These are phyloP conservation scores for barrel medic (Medicago truncatula) DNA, from an alignment of 306 rosid genomes.

Conservation along the genomic window MtrunA17r5.0-ANR NC_053045.1:31649001-31649500, in stretches of 20 bases:
- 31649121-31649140: slow-evolving; percentile 80
- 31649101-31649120: slow-evolving; percentile 70
- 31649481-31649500: slow-evolving; percentile 84
- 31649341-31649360: slow-evolving; percentile 60
- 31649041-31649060: slow-evolving; percentile 85
- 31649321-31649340: slow-evolving; percentile 79
- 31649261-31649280: slow-evolving; percentile 26
- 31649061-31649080: slow-evolving; percentile 93
- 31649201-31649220: slow-evolving; percentile 23
- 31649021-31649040: slow-evolving; percentile 81
- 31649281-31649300: slow-evolving; percentile 22
- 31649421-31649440: slow-evolving; percentile 81
- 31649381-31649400: slow-evolving; percentile 74
- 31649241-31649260: background rate
- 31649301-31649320: slow-evolving; percentile 67
- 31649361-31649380: slow-evolving; percentile 85
- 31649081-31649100: slow-evolving; percentile 86
- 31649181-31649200: slow-evolving; percentile 25
- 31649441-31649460: slow-evolving; percentile 76
- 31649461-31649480: slow-evolving; percentile 76
- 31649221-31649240: slow-evolving; percentile 20
- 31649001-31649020: slow-evolving; percentile 96
- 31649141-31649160: slow-evolving; percentile 84
- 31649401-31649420: slow-evolving; percentile 83
- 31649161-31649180: slow-evolving; percentile 47